Conservation (phyloP, 805 yeast species). For the Ogataea saltuana region DNA sequence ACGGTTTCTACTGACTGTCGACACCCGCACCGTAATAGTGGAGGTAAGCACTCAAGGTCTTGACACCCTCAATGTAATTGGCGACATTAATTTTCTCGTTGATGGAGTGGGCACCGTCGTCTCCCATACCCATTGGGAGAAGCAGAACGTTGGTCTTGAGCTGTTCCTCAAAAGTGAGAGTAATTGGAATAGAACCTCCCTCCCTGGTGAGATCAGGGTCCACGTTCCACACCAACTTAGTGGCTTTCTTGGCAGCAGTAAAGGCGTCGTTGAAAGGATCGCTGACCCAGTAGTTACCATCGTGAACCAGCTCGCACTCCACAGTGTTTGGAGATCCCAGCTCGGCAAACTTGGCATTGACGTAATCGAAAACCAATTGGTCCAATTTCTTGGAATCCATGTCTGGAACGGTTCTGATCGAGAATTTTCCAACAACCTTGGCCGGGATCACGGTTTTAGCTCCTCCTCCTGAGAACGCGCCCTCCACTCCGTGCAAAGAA, state of each 20-base stretch:
- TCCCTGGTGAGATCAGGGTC: slow-evolving; percentile 98
- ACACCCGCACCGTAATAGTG: slow-evolving; percentile 64
- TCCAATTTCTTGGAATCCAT: slow-evolving; percentile 80
- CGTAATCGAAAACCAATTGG: slow-evolving; percentile 70
- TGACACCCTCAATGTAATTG: slow-evolving; percentile 91
- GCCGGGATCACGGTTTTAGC: slow-evolving; percentile 99
- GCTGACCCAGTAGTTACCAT: slow-evolving; percentile 94
- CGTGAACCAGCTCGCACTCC: slow-evolving; percentile 79
- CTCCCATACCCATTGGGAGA: slow-evolving; percentile 98
- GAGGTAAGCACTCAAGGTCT: slow-evolving; percentile 89
- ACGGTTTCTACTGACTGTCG: slow-evolving; percentile 17
- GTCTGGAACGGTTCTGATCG: slow-evolving; percentile 96
- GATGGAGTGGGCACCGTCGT: slow-evolving; percentile 98
- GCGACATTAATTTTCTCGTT: slow-evolving; percentile 89
- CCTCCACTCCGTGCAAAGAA: slow-evolving; percentile 95
- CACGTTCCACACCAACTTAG: slow-evolving; percentile 90
- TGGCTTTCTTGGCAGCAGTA: slow-evolving; percentile 92
- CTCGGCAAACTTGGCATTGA: slow-evolving; percentile 62
- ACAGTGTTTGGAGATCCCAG: slow-evolving; percentile 77
- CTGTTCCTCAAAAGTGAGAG: slow-evolving; percentile 87
- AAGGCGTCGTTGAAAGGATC: slow-evolving; percentile 92
- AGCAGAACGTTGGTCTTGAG: slow-evolving; percentile 82
- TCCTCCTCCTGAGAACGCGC: slow-evolving; percentile 92
- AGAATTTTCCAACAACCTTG: slow-evolving; percentile 89
- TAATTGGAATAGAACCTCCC: slow-evolving; percentile 98